Evolutionary conservation across 495 filamentous ascomycete species (phyloP).

Genomic region (Lineolata rhizophorae): DNA sequence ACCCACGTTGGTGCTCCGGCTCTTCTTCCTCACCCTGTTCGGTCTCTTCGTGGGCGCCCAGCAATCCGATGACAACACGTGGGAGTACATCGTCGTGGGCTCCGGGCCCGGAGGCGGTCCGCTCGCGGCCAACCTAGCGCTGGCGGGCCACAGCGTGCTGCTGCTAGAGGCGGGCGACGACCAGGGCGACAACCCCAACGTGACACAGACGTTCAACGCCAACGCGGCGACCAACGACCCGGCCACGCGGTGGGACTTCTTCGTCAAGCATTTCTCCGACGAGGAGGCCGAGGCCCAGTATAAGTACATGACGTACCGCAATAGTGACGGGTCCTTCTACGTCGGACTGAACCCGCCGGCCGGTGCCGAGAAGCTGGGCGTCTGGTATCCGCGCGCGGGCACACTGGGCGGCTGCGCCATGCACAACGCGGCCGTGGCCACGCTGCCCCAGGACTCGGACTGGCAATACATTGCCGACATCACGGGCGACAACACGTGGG

Average conservation of each 20-base stretch:
- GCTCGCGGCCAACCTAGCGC: conserved; percentile 8
- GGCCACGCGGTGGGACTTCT: conserved; percentile 10
- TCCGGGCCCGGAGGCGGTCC: conserved; percentile 11
- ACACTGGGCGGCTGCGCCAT: conserved; percentile 27
- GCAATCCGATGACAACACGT: no score
- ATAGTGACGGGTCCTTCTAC: conserved; percentile 9
- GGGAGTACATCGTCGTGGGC: conserved; percentile 15
- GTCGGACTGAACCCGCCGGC: conserved; percentile 20
- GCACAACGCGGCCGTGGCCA: conserved; percentile 25
- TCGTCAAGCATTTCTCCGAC: conserved; percentile 12
- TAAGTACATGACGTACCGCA: conserved; percentile 9
- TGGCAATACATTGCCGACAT: conserved; percentile 23
- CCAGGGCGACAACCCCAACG: conserved; percentile 5
- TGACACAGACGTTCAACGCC: conserved; percentile 3
- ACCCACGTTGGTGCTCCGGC: no score
- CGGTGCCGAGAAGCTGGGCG: conserved; percentile 22
- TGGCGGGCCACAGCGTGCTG: conserved; percentile 9
- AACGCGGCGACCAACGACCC: conserved; percentile 7
- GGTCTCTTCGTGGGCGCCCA: no score
- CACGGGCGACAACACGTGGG: conserved; percentile 28
- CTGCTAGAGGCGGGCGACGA: conserved; percentile 13
- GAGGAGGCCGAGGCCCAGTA: conserved; percentile 9
- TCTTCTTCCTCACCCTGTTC: no score
- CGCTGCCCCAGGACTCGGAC: conserved; percentile 22
- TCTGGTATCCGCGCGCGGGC: conserved; percentile 26